Evolutionary conservation across 495 filamentous ascomycete species (phyloP), one percentile per base, ranked within the genome.

Genomic region (Daldinia bambusicola): DNA sequence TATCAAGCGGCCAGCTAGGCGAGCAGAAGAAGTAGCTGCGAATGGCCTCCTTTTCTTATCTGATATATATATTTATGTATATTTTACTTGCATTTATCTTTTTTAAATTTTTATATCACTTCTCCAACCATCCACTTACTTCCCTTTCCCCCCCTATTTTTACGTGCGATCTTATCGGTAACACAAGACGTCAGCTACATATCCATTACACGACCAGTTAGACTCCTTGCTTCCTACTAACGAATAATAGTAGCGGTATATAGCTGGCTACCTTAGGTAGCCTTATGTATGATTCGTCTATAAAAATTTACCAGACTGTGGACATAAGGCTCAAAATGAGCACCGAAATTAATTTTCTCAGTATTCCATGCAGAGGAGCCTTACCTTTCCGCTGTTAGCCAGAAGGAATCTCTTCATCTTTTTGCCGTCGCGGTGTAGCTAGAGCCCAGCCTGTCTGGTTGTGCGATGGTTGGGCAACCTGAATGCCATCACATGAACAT

Each of bases 1-100:
- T 32, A 53, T 32, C 50, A 31, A 30, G 32, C 53, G 30, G 37
- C 12, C 26, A 36, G 26, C 57, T 45, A 61, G 57, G 40, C 38
- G 22, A 43, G 36, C 20, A 7, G 13, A 3, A 9, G 26, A 26
- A 26, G 26, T 18, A 30, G 34, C 37, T 37, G 57, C 20, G 57
- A 61, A 59, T 59, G 37, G 56, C 56, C 30, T 56, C 53, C 31
- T 20, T 20, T 20, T 55, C 9, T 20, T 32, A 26, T 26, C 3
- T 26, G 26, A 26, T 26, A 26, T 26, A 26, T 26, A 26, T 26
- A 26, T 26, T 1, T 26, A 26, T 26, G 26, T 26, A 26, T 26
- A 26, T 26, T 26, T 26, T 26, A 26, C 26, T 26, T 26, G 26
- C 3, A 26, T 26, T 26, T 26, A 26, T 26, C 26, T 26, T 3